phyloP scores from a whole-genome alignment of 2,329 filamentous ascomycete species.

The Mycosphaerella arachidis region DNA sequence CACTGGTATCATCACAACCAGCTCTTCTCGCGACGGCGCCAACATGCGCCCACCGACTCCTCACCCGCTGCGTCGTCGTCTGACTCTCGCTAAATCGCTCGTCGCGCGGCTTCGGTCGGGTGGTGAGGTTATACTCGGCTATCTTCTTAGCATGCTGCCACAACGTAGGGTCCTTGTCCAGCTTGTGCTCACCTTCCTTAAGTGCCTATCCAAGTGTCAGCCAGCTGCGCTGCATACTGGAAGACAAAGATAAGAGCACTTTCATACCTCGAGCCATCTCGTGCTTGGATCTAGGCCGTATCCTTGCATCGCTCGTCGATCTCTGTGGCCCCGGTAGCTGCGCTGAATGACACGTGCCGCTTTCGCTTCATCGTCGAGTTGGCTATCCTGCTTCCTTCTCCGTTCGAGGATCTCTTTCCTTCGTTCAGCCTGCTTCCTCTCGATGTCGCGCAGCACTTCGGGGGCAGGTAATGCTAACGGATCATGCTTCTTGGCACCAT shows the following conservation, averaged over 20 bases:
- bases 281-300: conserved; percentile 64
- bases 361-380: conserved; percentile 12
- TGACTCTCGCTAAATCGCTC: conserved; percentile 30
- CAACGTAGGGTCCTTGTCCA: background rate
- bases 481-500: conserved; percentile 5
- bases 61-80: conserved; percentile 34
- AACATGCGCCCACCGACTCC: conserved; percentile 70
- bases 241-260: conserved; percentile 2
- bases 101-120: conserved; percentile 40
- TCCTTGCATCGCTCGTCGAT: conserved; percentile 65
- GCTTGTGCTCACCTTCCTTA: conserved; percentile 30
- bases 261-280: conserved; percentile 63
- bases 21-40: conserved; percentile 67
- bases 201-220: conserved; percentile 26
- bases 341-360: conserved; percentile 43
- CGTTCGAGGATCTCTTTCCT: conserved; percentile 24
- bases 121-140: conserved; percentile 53
- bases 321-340: conserved; percentile 72
- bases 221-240: conserved; percentile 5
- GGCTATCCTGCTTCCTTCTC: conserved; percentile 4
- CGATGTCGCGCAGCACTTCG: conserved; percentile 33
- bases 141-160: conserved; percentile 23
- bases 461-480: conserved; percentile 28
- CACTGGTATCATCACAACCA: conserved; percentile 59
- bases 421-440: conserved; percentile 31